Evolutionary conservation across 2,329 filamentous ascomycete species (phyloP).

Genomic region (Herpotrichia juniperi): DNA sequence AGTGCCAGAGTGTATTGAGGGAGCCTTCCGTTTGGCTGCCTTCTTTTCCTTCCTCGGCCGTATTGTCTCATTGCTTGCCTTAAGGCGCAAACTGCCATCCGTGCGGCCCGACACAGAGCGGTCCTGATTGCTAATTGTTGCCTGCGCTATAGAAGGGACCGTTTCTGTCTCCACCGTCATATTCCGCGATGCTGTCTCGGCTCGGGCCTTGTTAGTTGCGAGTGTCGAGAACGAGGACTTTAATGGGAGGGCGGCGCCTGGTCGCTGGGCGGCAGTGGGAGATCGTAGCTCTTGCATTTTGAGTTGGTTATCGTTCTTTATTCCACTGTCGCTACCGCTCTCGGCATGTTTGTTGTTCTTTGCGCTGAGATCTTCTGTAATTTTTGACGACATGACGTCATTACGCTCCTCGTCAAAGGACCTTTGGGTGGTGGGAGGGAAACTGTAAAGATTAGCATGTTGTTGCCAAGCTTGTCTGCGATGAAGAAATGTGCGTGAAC

Average conservation of each 20-base stretch:
- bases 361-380: conserved; percentile 54
- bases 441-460: conserved; percentile 2
- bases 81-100: conserved; percentile 79
- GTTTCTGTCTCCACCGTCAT: conserved; percentile 99
- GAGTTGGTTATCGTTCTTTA: conserved; percentile 28
- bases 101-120: conserved; percentile 64
- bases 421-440: conserved; percentile 15
- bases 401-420: conserved; percentile 47
- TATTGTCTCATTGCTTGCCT: conserved; percentile 94
- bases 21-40: conserved; percentile 75
- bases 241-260: conserved; percentile 58
- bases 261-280: conserved; percentile 48
- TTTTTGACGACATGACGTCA: conserved; percentile 52
- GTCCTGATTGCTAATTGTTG: conserved; percentile 68
- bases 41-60: conserved; percentile 93
- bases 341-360: conserved; percentile 52
- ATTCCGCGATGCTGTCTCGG: conserved; percentile 78
- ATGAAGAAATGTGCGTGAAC: not conserved
- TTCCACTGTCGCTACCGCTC: conserved; percentile 69
- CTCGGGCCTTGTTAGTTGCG: conserved; percentile 67
- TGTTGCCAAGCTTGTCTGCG: not conserved
- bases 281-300: conserved; percentile 52
- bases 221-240: conserved; percentile 74
- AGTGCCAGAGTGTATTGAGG: conserved; percentile 72
- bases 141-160: conserved; percentile 87